Evolutionary conservation across 2,329 filamentous ascomycete genomes (phyloP).

Genomic region (Sarocladiaceae sp.): DNA sequence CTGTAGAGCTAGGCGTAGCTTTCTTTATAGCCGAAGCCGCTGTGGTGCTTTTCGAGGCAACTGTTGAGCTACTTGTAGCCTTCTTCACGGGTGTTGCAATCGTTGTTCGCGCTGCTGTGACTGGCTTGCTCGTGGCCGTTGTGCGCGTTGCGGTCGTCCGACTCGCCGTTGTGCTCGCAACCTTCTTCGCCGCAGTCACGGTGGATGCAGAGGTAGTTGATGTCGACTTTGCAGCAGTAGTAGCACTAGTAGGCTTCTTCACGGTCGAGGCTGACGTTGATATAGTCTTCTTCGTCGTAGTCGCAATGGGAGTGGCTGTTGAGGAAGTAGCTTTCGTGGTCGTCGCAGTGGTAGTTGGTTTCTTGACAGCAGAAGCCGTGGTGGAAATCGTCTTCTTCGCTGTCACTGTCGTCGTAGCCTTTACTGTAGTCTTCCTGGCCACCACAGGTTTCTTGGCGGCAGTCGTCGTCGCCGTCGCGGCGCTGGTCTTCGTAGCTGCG

Average conservation of each 20-base stretch:
- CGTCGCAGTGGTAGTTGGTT: neutral
- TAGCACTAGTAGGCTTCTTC: neutral
- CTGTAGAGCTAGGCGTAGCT: neutral
- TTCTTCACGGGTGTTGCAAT: neutral
- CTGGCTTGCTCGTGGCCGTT: neutral
- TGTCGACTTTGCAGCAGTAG: neutral
- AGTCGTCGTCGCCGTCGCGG: neutral
- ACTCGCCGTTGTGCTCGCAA: neutral
- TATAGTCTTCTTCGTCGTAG: neutral
- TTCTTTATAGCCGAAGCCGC: neutral
- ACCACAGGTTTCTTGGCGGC: neutral
- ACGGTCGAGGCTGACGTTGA: neutral
- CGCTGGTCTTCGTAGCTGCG: neutral
- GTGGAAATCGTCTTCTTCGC: slow-evolving; percentile 1
- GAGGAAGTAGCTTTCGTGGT: slow-evolving; percentile 1
- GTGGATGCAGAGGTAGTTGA: neutral
- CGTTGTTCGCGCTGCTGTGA: neutral
- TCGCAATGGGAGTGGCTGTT: no score
- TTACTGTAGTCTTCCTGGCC: neutral
- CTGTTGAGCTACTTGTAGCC: neutral
- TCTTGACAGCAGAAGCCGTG: neutral
- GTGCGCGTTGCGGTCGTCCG: neutral
- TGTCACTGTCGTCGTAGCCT: neutral
- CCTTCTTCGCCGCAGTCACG: neutral
- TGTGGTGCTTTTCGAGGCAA: neutral